Evolutionary conservation across 257 asterid species (phyloP), one percentile per base, ranked within the genome.

Genomic region (Salvia miltiorrhiza): DNA sequence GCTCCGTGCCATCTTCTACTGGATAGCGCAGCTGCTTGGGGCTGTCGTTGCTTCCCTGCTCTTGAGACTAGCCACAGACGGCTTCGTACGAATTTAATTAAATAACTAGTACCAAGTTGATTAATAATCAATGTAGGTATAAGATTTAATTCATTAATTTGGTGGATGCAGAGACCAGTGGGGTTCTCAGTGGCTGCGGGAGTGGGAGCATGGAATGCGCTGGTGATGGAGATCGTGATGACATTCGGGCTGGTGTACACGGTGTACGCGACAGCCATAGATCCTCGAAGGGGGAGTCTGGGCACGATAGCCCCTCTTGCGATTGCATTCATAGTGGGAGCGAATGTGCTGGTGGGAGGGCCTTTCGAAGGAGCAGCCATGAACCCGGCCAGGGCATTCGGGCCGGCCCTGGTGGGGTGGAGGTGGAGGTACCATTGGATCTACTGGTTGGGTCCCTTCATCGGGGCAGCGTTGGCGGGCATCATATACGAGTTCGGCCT

Each of bases 351-450:
- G 1, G 97, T 89, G 2, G 99, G 99, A 3, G 99, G 96, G 14
- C 99, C 99, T 0, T 94, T 88, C 16, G 88, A 81, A 0, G 99
- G 97, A 1, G 97, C 95, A 2, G 61, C 97, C 0, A 91, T 91
- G 97, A 94, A 94, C 76, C 99, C 97, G 0, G 99, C 99, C 0
- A 73, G 97, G 59, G 97, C 99, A 0, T 94, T 94, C 11, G 99
- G 97, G 5, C 99, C 97, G 0, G 96, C 99, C 0, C 48, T 94
- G 13, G 95, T 91, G 32, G 99, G 99, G 0, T 94, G 99, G 97
- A 83, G 97, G 68, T 94, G 99, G 99, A 77, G 58, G 45, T 19
- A 87, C 79, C 97, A 94, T 30, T 91, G 99, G 99, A 75, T 94
- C 77, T 94, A 87, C 57, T 91, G 99, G 99, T n/a, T 94, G 35